Base-by-base conservation (phyloP, 2,329 filamentous ascomycete genomes). In the Diplocarpon rosae region DNA sequence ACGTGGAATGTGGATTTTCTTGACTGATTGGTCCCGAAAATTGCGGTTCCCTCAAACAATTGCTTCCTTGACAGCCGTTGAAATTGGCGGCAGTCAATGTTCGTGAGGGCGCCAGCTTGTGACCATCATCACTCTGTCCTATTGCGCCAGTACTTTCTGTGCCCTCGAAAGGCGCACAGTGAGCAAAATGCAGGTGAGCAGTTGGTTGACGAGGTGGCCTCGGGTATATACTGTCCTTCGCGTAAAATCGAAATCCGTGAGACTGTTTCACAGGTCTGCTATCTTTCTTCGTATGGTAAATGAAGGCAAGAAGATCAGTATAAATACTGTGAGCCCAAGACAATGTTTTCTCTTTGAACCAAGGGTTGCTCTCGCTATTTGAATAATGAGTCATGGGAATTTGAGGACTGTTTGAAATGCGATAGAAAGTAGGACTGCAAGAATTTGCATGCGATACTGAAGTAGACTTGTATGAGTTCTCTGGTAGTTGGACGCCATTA, bases 261-360 rank as follows among this genome's bases (percentile, higher is more conserved):
- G 46, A 39, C 17, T 65, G 61, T 17, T 62, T 60, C 15, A 59
- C 58, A 14, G 60, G 59, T 14, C 66, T 60, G 9, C 65, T 64
- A 1, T 66, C 62, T 55, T 70, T 78, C 46, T 76, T 78, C 15
- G 68, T 69, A 42, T 76, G 71, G 49, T 83, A 77, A 6, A 85
- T 67, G 51, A 76, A 77, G 9, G 76, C 66, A 3, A 89, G 65
- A 7, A 90, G 70, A 51, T 86, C 80, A 38, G 83, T 69, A 62
- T 89, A 89, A 28, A 80, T 74, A 52, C 72, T 71, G 59, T 88
- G 80, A n/a, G 83, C 84, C 65, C 78, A 80, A 12, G 73, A 68
- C 17, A 88, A 65, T 2, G 76, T 75, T 51, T 77, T 81, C 51
- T 87, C 83, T 52, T 78, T 80, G 58, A 85, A 85, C 45, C 71